Base-by-base conservation (phyloP, 176 grass and related monocot genomes). In the Eleusine coracana region DNA sequence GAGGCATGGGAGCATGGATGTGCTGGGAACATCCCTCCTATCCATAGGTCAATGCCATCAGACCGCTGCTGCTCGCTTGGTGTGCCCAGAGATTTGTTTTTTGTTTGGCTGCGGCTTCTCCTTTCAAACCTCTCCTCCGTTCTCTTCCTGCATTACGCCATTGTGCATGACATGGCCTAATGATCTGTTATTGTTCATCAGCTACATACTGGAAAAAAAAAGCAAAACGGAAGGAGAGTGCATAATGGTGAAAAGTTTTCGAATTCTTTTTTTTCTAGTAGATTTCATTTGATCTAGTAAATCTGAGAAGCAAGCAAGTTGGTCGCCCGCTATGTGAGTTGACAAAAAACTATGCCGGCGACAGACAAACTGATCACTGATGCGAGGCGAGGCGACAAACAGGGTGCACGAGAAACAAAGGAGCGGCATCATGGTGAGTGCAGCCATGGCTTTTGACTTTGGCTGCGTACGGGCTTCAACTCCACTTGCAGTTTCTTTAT, bases 371-470 rank as follows among this genome's bases (percentile, higher is more conserved):
- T 49, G 48, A 49, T 49, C 15, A 14, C 10, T 49, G 48, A 49
- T 49, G 48, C 41, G 44, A 46, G 10, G 44, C 44, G 44, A 46
- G 44, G 44, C 7, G 44, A 45, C 44, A 45, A 45, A 45, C 13
- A 80, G 39, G 40, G 15, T 68, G 81, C 81, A 75, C 76, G 73
- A 78, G 73, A 86, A 73, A 86, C 83, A 23, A 44, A 73, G 66
- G 56, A 41, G 61, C 38, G 15, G 36, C 83, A 71, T 70, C 41
- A 68, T 81, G 38, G 9, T 42, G 6, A 42, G 40, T 42, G 40
- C 31, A 34, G 31, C 31, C 31, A 34, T 34, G 31, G 69, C 52
- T 87, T 80, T 87, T 87, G 89, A 87, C 84, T 91, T 81, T 0
- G 85, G 34, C 21, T 11, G 9, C 7, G 44, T 25, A 10, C 2